A percentile compares a stretch with the other conserved stretches of the same genome.
phyloP scores from a whole-genome alignment of 2,329 filamentous ascomycete species.

The Cyphellophora attinorum region DNA sequence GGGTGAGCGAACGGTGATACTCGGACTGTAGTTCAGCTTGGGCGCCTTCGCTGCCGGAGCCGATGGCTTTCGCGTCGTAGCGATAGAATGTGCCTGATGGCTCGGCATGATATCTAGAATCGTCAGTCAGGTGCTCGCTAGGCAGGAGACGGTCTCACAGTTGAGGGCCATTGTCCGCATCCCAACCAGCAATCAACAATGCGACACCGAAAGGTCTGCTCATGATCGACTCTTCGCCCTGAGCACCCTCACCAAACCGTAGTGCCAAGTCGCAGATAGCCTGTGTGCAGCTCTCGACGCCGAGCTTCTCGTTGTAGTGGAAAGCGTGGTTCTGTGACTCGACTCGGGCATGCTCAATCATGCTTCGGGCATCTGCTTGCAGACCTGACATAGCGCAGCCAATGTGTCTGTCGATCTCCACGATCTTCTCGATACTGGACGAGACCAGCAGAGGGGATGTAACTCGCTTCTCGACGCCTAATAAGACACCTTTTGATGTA shows the following conservation, averaged over 20 bases:
- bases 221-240: constrained; percentile 98
- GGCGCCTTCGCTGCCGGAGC: constrained; percentile 91
- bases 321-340: constrained; percentile 96
- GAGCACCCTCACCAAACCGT: constrained; percentile 92
- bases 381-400: constrained; percentile 98
- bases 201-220: constrained; percentile 93
- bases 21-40: constrained; percentile 98
- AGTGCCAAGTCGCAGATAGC: constrained; percentile 96
- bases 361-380: constrained; percentile 92
- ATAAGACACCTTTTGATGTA: constrained; percentile 87
- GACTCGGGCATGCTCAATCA: constrained; percentile 96
- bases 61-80: constrained; percentile 98
- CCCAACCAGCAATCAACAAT: constrained; percentile 89
- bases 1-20: constrained; percentile 94
- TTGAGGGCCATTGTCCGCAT: constrained; percentile 73
- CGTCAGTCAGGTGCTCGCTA: no score
- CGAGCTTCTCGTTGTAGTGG: constrained; percentile 91
- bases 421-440: constrained; percentile 97
- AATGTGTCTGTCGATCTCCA: constrained; percentile 98
- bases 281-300: constrained; percentile 96
- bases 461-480: constrained; percentile 97
- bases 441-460: constrained; percentile 96
- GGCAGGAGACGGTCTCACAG: no score
- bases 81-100: constrained; percentile 97
- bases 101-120: constrained; percentile 77